These are phyloP conservation scores for Rhododendron ferrugineum DNA, from an alignment of 148 eudicot species.

Conservation along the genomic window DNA sequence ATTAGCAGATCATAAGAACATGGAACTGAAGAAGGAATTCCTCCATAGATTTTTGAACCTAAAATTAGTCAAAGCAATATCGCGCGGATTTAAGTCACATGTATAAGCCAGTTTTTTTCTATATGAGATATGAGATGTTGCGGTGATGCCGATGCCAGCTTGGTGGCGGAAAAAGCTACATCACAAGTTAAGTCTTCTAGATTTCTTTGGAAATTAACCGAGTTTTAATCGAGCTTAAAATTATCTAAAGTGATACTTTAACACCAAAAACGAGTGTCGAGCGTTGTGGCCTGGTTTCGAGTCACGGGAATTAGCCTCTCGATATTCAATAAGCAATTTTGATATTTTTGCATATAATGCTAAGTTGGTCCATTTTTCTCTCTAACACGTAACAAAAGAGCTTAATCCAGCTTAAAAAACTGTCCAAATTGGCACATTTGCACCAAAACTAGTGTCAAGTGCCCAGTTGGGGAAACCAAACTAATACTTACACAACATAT, in stretches of 20 bases:
- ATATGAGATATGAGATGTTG: background rate
- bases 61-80: background rate
- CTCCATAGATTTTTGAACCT: background rate
- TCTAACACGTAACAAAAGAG: background rate
- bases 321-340: background rate
- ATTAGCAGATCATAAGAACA: background rate
- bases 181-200: background rate
- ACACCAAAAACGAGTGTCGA: background rate
- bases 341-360: background rate
- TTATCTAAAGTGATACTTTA: background rate
- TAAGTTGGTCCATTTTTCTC: background rate
- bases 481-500: background rate
- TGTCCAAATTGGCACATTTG: no score
- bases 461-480: background rate
- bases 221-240: background rate
- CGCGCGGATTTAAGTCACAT: background rate
- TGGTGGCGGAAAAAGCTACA: background rate
- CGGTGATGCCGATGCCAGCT: background rate
- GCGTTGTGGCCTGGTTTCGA: background rate
- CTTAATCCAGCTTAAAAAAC: background rate
- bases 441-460: background rate
- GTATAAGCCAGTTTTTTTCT: background rate
- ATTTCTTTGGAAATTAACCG: background rate
- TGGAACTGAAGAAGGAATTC: background rate
- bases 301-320: background rate